A percentile compares a stretch with the other conserved stretches of the same genome.
phyloP scores from a whole-genome alignment of 352 stramenopile species.

The Halophytophthora polymorphica region DNA sequence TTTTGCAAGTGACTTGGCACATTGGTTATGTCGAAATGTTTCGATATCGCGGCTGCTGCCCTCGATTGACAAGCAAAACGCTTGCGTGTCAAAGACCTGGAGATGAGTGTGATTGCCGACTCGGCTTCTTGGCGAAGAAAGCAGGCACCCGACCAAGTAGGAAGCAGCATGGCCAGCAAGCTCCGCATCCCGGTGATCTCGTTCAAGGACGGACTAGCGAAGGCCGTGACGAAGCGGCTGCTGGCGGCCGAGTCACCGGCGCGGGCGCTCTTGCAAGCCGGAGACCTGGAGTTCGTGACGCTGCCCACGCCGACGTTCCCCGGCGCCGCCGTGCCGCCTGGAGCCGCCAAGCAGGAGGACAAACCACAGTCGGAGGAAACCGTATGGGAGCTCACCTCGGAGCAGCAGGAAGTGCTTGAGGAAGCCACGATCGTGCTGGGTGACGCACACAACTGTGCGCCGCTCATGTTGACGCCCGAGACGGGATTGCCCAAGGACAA shows the following conservation, averaged over 20 bases:
- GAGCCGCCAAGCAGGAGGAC: constrained; percentile 7
- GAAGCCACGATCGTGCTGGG: constrained; percentile 42
- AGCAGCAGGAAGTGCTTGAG: constrained; percentile 37
- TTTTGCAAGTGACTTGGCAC: too few relatives aligned
- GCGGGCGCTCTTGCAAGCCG: constrained; percentile 37
- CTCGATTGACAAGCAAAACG: constrained; percentile 6
- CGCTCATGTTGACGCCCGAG: constrained; percentile 33
- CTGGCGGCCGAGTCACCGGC: constrained; percentile 23
- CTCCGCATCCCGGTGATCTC: constrained; percentile 55
- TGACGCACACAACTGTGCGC: constrained; percentile 43
- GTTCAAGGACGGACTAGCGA: constrained; percentile 41
- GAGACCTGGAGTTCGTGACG: constrained; percentile 40
- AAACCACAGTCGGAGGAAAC: constrained; percentile 6
- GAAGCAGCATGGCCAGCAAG: constrained; percentile 14
- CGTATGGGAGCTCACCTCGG: constrained; percentile 29
- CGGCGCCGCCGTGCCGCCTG: constrained; percentile 19
- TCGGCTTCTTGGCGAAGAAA: constrained; percentile 11
- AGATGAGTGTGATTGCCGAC: too few relatives aligned
- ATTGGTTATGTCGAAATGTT: too few relatives aligned
- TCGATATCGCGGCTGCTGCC: too few relatives aligned
- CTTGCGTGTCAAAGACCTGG: constrained; percentile 1
- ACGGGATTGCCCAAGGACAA: constrained; percentile 15
- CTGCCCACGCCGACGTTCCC: constrained; percentile 21
- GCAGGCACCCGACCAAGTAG: too few relatives aligned
- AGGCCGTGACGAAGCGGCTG: constrained; percentile 34